Evolutionary conservation across 345 rosid genomes (phyloP), one percentile per base, ranked within the genome.

Genomic region (Camelina hispida): DNA sequence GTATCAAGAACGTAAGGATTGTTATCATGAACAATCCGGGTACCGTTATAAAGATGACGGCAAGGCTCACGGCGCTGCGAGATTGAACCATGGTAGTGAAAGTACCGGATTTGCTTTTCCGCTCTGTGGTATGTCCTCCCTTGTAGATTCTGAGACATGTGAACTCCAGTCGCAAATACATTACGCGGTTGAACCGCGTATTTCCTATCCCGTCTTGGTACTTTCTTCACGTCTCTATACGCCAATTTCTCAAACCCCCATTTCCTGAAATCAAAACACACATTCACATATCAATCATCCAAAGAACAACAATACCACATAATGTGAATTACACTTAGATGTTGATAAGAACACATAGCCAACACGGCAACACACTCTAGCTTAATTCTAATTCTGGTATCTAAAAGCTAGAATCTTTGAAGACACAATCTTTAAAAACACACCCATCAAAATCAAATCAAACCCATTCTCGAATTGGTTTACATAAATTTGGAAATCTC

Each of bases 201-300:
- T 70, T 94, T 94, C 0, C 98, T 72, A 60, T 94, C 98, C 60
- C 93, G 84, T 47, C 98, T 61, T 66, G 84, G 65, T 7, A 87
- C 96, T 69, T 72, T 88, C 81, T 89, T 94, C 59, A 81, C 82
- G 17, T 94, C 96, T 72, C 83, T 83, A 69, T 83, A 94, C 7
- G 87, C 96, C 28, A 94, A 84, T 79, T 94, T 94, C 90, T 94
- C 98, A 66, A 94, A 74, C 6, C 98, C 98, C 98, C 98, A 94
- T 83, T 81, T 86, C 82, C 98, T 94, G 88, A 62, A 4, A 52
- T 48, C 20, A 73, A 25, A 28, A 73, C 38, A 66, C 42, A 54
- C 20, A 50, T 3, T 23, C 55, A 51, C 50, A 54, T 1, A 32
- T 68, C 20, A 55, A 75, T 35, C 53, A 66, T 20, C 58, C 69